Conservation (phyloP, 2,329 filamentous ascomycete species). For the Eutypella sp. region DNA sequence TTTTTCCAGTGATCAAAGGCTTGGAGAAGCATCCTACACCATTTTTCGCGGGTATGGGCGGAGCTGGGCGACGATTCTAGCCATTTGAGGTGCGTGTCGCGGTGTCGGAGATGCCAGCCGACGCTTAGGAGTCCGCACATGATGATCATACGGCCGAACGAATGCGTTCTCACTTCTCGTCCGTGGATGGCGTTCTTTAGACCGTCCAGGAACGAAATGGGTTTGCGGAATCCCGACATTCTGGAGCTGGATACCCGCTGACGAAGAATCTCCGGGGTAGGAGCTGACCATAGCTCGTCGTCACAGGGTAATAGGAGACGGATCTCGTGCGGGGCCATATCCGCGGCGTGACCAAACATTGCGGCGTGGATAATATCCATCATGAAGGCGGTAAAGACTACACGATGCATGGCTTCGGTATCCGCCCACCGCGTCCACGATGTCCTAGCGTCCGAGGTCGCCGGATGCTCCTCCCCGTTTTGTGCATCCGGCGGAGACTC, state of each 20-base stretch:
- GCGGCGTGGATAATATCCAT: constrained; percentile 85
- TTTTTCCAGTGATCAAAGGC: constrained; percentile 86
- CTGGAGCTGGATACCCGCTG: constrained; percentile 71
- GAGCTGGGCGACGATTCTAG: constrained; percentile 62
- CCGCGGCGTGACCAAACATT: constrained; percentile 86
- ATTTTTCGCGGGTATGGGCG: constrained; percentile 63
- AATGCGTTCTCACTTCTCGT: constrained; percentile 76
- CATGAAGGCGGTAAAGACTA: constrained; percentile 85
- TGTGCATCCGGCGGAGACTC: constrained; percentile 71
- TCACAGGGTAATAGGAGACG: constrained; percentile 81
- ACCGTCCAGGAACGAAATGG: constrained; percentile 76
- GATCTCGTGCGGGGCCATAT: constrained; percentile 89
- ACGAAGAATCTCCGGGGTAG: constrained; percentile 70
- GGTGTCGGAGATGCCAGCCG: constrained; percentile 85
- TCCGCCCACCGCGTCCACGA: constrained; percentile 90
- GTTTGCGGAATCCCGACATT: constrained; percentile 68
- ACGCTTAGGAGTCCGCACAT: constrained; percentile 89
- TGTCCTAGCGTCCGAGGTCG: constrained; percentile 34
- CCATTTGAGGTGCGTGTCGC: constrained; percentile 79
- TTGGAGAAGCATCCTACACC: constrained; percentile 69
- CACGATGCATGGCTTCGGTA: constrained; percentile 78
- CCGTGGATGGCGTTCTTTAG: constrained; percentile 80
- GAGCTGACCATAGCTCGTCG: constrained; percentile 79
- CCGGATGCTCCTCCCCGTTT: constrained; percentile 51
- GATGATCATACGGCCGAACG: constrained; percentile 82